Evolutionary conservation across 495 filamentous ascomycete species (phyloP).

Genomic region (Oleoguttula mirabilis): DNA sequence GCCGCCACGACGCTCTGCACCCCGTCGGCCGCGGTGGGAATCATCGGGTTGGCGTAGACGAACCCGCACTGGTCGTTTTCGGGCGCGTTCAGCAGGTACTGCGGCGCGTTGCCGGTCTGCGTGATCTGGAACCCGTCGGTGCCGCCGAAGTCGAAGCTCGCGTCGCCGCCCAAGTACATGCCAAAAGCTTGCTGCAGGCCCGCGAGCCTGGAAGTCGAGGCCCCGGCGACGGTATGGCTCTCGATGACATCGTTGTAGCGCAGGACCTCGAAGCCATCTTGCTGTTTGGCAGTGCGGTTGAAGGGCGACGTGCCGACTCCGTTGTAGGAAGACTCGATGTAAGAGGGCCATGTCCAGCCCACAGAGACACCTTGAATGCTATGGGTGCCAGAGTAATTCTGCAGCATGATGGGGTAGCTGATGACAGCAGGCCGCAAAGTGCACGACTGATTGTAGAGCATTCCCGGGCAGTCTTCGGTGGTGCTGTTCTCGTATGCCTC

Average conservation of each 20-base stretch:
- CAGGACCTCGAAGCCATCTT: neutral
- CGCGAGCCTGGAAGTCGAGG: no score
- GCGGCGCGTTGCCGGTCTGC: neutral
- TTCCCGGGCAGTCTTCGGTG: neutral
- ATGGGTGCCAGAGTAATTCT: neutral
- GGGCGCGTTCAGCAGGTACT: neutral
- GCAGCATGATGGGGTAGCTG: neutral
- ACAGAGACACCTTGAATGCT: neutral
- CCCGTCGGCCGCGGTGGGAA: neutral
- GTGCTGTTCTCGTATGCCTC: no score
- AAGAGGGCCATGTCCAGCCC: no score
- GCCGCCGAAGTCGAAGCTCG: neutral
- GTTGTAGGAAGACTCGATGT: no score
- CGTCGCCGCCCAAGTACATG: neutral
- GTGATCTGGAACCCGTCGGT: neutral
- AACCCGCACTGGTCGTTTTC: neutral
- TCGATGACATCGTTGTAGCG: neutral
- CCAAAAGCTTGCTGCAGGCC: neutral
- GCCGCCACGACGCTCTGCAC: neutral
- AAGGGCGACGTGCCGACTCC: no score
- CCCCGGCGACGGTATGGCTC: no score
- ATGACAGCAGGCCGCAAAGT: conserved; percentile 1
- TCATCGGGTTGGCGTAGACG: neutral
- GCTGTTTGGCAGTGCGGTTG: neutral
- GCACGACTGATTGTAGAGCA: neutral